Evolutionary conservation across 192 early-diverging fungal species (phyloP), one percentile per base, ranked within the genome.

Genomic region (Piromyces finnis): DNA sequence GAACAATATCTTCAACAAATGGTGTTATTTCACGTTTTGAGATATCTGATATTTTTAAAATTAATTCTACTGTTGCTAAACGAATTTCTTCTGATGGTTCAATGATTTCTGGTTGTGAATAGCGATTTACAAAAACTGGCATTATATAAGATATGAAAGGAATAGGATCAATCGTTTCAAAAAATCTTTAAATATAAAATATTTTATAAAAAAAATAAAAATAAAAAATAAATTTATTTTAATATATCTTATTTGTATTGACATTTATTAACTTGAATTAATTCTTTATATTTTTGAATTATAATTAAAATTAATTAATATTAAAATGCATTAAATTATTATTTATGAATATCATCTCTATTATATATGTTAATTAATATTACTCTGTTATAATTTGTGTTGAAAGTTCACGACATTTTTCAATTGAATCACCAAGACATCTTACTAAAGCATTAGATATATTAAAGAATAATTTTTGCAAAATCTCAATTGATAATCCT

Each of bases 11-110:
- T 29, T 88, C 88, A 77, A 87, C 87, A 79, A 87, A 89, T 13
- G 87, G 87, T 27, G n/a, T 78, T 78, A 85, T 86, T 77, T 83
- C 84, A 26, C 29, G 35, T 27, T 80, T 78, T 16, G 85, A 59
- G 29, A 81, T 59, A 16, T 84, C 30, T 0, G 82, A 79, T 39
- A 90, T 22, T 27, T 30, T 30, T 27, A 78, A 41, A 39, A 90
- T 59, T 28, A 83, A 78, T 28, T 81, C 51, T n/a, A 88, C 78
- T 22, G 87, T 80, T 51, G 82, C 81, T 28, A 89, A 83, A 29
- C 90, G 83, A 28, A 89, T 78, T 79, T 91, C 90, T 79, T 91
- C 90, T 22, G 85, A 80, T 26, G 87, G 86, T 80, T 91, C 90
- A 17, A 84, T 79, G 18, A 87, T 82, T 36, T 87, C 86, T 16